Percentiles rank a stretch among this genome's conserved stretches.
Conservation (phyloP, 495 filamentous ascomycete species). For the Tuber brumale region DNA sequence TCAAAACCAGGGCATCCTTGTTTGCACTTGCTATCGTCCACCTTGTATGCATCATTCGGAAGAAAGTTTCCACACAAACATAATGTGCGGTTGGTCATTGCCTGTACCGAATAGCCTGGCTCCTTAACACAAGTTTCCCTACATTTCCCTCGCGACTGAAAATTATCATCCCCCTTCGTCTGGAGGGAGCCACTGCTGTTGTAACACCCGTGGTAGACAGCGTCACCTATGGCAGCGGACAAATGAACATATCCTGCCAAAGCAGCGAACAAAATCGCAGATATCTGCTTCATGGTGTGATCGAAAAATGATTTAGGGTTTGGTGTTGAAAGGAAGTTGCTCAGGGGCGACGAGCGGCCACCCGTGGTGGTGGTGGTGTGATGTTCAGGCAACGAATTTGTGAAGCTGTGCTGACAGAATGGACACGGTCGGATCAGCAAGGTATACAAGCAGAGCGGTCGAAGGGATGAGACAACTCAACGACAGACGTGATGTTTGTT, state of each 20-base stretch:
- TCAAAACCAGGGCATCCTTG: slow-evolving; percentile 53
- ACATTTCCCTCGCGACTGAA: slow-evolving; percentile 34
- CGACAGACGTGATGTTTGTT: background rate
- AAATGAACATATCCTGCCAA: slow-evolving; percentile 26
- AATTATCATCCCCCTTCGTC: slow-evolving; percentile 13
- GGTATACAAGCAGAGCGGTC: slow-evolving; percentile 4
- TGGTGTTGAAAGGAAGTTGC: background rate
- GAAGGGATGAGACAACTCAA: slow-evolving; percentile 9
- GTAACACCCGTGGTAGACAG: slow-evolving; percentile 35
- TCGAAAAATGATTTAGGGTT: background rate
- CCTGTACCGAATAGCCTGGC: slow-evolving; percentile 40
- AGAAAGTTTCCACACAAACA: slow-evolving; percentile 61
- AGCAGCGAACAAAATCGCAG: slow-evolving; percentile 21
- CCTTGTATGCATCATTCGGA: slow-evolving; percentile 48
- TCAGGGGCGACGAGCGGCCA: slow-evolving; percentile 13
- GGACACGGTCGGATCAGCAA: slow-evolving; percentile 17
- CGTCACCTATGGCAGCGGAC: slow-evolving; percentile 13
- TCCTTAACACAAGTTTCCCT: slow-evolving; percentile 23
- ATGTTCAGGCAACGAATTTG: slow-evolving; percentile 27
- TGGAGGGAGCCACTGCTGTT: slow-evolving; percentile 26
- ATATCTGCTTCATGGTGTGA: slow-evolving; percentile 34
- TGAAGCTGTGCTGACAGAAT: slow-evolving; percentile 18
- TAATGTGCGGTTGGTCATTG: slow-evolving; percentile 43
- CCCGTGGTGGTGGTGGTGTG: slow-evolving; percentile 23
- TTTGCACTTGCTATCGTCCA: slow-evolving; percentile 52